Base-by-base conservation (phyloP, 805 yeast species). In the Wickerhamomyces alni region DNA sequence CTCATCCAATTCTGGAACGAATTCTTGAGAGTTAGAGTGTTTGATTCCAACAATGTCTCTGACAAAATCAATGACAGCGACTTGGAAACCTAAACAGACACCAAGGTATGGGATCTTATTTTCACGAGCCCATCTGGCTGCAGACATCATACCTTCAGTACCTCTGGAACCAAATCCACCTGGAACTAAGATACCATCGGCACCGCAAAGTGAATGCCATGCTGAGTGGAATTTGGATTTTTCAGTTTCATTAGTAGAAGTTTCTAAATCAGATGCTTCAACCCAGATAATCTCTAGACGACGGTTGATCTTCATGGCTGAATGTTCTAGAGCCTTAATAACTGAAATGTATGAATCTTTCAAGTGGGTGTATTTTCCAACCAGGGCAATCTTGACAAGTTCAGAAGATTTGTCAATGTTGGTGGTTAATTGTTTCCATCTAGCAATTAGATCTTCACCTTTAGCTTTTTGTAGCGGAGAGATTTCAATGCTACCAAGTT, bases 121-220 rank as follows among this genome's bases (percentile, higher is more conserved):
- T 64, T 84, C 95, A 69, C 99, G 82, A n/a, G 99, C 99, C 83
- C 94, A 93, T 64, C 86, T 83, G 40, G 97, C 95, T 44, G 98
- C 99, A 29, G 86, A 69, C 60, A 93, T 73, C 99, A 93, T 93
- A 54, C 99, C 99, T 67, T 93, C 98, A 43, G 87, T 87, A 66
- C 99, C 99, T 65, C 99, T 82, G 36, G 78, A 66, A 43, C 99
- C 99, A 58, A 93, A 93, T 2, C 99, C 99, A 59, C 99, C 99
- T 30, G 99, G 99, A 42, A 93, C 96, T 43, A 93, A 74, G 48
- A 93, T 84, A 64, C 99, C 98, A 63, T 93, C 96, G 19, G 98
- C 96, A 55, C 83, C 79, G 61, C 95, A 86, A 48, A 93, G 80
- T 51, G 74, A 69, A 55, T 87, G 91, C 99, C 99, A 93, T 38